Conservation (phyloP, 2,329 filamentous ascomycete genomes). For the Aspergillus sp. region DNA sequence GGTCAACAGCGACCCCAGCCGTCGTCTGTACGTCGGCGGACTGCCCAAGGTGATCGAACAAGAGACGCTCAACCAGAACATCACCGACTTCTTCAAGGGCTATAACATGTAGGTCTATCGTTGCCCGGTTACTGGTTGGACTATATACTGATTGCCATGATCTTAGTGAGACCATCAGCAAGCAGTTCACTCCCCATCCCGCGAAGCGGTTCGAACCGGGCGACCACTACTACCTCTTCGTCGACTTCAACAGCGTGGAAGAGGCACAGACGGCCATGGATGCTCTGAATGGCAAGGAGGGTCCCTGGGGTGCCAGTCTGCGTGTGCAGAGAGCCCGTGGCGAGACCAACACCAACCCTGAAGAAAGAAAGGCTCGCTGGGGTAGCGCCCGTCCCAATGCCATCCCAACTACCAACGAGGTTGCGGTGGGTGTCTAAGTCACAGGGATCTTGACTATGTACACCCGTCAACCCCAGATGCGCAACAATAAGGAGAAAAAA, state of each 20-base stretch:
- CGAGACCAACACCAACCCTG: conserved; percentile 27
- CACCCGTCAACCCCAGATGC: neutral
- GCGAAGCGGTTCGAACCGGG: conserved; percentile 52
- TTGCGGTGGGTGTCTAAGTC: conserved; percentile 5
- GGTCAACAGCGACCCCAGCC: conserved; percentile 34
- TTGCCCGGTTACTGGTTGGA: neutral
- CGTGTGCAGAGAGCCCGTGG: conserved; percentile 41
- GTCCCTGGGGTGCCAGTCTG: conserved; percentile 39
- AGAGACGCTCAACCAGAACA: conserved; percentile 40
- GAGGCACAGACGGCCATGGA: conserved; percentile 54
- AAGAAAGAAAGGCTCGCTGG: conserved; percentile 25
- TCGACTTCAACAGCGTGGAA: conserved; percentile 58
- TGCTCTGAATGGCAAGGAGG: conserved; percentile 39
- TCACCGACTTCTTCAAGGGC: conserved; percentile 44
- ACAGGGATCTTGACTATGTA: neutral
- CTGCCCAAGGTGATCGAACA: conserved; percentile 45
- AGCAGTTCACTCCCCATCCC: conserved; percentile 58
- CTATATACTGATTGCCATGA: conserved; percentile 4
- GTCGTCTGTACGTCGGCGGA: conserved; percentile 48
- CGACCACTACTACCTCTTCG: conserved; percentile 63
- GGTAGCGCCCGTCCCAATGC: conserved; percentile 11
- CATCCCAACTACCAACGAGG: conserved; percentile 4
- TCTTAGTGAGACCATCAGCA: conserved; percentile 46
- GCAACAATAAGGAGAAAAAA: conserved; percentile 1
- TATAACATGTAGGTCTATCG: conserved; percentile 38